Evolutionary conservation across 345 rosid genomes (phyloP).

Genomic region (Arabis alpina): DNA sequence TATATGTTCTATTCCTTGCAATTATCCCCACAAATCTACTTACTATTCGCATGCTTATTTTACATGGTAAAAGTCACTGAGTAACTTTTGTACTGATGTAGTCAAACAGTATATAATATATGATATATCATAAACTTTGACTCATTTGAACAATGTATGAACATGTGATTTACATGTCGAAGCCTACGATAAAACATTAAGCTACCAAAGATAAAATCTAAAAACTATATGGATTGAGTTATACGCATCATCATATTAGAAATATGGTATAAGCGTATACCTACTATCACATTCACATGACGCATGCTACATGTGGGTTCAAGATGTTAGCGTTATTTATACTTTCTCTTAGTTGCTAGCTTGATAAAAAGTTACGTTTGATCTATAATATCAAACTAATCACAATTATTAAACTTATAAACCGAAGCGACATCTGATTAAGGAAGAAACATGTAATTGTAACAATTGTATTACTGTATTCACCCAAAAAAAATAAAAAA

Average conservation of each 20-base stretch:
- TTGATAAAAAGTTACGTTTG: neutral
- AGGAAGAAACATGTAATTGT: neutral
- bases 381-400: neutral
- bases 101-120: no score
- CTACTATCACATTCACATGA: neutral
- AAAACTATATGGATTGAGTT: conserved; percentile 4
- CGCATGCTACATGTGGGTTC: conserved; percentile 27
- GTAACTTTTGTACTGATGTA: neutral
- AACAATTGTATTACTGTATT: neutral
- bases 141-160: neutral
- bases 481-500: no score
- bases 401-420: conserved; percentile 5
- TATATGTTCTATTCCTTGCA: conserved; percentile 11
- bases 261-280: neutral
- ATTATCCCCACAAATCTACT: conserved; percentile 13
- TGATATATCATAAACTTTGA: no score
- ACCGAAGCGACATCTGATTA: conserved; percentile 9
- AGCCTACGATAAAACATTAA: no score
- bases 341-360: conserved; percentile 10
- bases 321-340: conserved; percentile 2
- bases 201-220: neutral
- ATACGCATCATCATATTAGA: conserved; percentile 19
- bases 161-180: neutral
- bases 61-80: neutral
- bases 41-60: conserved; percentile 3